Evolutionary conservation across 2,329 filamentous ascomycete genomes (phyloP).

Genomic region (Trichoderma sp.): DNA sequence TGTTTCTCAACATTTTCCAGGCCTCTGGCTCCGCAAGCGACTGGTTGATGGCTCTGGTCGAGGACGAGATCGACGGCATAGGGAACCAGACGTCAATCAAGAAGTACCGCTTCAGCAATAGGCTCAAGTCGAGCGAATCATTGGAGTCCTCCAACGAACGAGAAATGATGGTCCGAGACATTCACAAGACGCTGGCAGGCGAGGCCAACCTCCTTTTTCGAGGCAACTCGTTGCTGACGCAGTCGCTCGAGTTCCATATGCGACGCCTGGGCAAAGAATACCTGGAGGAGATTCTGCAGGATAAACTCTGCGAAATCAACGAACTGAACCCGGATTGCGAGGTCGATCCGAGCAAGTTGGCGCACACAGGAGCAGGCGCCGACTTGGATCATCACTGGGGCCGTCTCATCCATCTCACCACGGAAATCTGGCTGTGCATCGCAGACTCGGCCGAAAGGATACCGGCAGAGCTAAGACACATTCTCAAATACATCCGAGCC

Average conservation of each 20-base stretch:
- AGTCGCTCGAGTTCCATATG: slow-evolving; percentile 95
- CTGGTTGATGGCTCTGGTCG: slow-evolving; percentile 90
- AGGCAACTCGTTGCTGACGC: slow-evolving; percentile 91
- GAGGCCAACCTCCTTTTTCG: slow-evolving; percentile 95
- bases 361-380: slow-evolving; percentile 53
- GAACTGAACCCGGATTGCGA: slow-evolving; percentile 90
- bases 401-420: slow-evolving; percentile 73
- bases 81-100: slow-evolving; percentile 78
- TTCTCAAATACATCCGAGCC: slow-evolving; percentile 87
- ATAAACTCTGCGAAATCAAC: slow-evolving; percentile 86
- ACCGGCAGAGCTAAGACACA: slow-evolving; percentile 77
- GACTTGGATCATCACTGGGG: slow-evolving; percentile 85
- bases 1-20: slow-evolving; percentile 92
- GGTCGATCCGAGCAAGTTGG: slow-evolving; percentile 83
- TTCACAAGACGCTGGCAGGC: slow-evolving; percentile 75
- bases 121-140: slow-evolving; percentile 72
- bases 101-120: slow-evolving; percentile 70
- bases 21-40: slow-evolving; percentile 81
- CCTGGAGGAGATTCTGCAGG: slow-evolving; percentile 80
- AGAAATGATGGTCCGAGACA: slow-evolving; percentile 72
- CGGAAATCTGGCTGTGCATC: slow-evolving; percentile 84
- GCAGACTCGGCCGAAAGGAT: slow-evolving; percentile 71
- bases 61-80: slow-evolving; percentile 95
- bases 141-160: slow-evolving; percentile 59
- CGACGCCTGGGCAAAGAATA: slow-evolving; percentile 91